Conservation (phyloP, 371 early-diverging fungal species). For the Blakeslea trispora region DNA sequence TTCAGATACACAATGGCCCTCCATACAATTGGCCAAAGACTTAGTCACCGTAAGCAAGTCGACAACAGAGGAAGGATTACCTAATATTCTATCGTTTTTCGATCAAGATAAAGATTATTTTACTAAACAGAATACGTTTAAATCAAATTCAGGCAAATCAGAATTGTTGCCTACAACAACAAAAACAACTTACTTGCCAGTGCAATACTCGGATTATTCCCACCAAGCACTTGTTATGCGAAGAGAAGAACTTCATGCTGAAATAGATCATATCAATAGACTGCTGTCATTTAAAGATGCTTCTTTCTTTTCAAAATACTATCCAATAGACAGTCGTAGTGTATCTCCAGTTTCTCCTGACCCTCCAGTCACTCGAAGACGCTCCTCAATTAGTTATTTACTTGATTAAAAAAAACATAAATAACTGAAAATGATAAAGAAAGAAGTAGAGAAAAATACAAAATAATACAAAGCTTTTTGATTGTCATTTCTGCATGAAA, state of each 20-base stretch:
- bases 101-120: not conserved
- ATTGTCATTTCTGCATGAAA: too few species aligned
- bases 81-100: slow-evolving; percentile 20
- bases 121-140: not conserved
- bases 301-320: too few species aligned
- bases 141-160: not conserved
- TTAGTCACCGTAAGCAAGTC: not conserved
- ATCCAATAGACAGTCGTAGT: too few species aligned
- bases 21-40: slow-evolving; percentile 13
- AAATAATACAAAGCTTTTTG: too few species aligned
- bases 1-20: not conserved
- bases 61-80: slow-evolving; percentile 8
- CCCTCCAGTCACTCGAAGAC: not conserved
- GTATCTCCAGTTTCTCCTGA: not conserved
- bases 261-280: slow-evolving; percentile 22
- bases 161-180: not conserved
- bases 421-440: too few species aligned
- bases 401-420: not conserved
- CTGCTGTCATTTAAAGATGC: slow-evolving; percentile 10
- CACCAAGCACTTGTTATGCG: slow-evolving; percentile 11
- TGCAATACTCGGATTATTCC: slow-evolving; percentile 18
- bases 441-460: too few species aligned
- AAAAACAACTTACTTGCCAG: slow-evolving; percentile 17
- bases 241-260: slow-evolving; percentile 23
- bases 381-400: not conserved